Evolutionary conservation across 345 rosid genomes (phyloP).

Genomic region (Citrus australasica): DNA sequence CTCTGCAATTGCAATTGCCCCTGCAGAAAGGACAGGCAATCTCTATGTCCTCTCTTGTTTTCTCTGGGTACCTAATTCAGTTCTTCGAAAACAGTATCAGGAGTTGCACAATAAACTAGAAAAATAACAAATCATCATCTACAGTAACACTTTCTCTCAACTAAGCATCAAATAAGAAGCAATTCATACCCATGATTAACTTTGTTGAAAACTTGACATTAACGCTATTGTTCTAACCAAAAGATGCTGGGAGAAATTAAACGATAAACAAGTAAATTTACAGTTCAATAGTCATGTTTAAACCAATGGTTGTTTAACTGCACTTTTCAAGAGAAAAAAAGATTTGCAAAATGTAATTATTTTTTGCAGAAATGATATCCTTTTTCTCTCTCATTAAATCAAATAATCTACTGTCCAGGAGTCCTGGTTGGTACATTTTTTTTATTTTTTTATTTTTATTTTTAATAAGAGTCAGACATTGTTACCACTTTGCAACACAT

Average conservation of each 20-base stretch:
- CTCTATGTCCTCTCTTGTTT: constrained; percentile 36
- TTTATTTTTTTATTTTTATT: too few relatives aligned
- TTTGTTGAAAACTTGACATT: not conserved
- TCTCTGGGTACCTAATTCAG: constrained; percentile 45
- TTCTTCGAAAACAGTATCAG: constrained; percentile 17
- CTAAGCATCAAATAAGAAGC: not conserved
- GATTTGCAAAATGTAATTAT: not conserved
- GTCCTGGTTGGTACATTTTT: not conserved
- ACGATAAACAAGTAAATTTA: not conserved
- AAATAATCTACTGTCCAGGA: not conserved
- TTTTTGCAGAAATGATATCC: not conserved
- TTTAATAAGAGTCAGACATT: not conserved
- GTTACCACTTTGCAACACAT: constrained; percentile 53
- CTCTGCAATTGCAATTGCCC: constrained; percentile 52
- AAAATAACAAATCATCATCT: constrained; percentile 3
- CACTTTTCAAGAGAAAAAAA: not conserved
- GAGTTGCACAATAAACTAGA: constrained; percentile 3
- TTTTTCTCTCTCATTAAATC: not conserved
- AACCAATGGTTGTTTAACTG: not conserved
- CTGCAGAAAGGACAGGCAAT: constrained; percentile 53
- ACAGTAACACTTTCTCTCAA: not conserved
- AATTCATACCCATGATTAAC: not conserved
- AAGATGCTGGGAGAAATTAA: not conserved
- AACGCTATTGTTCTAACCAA: not conserved
- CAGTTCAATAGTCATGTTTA: not conserved